phyloP scores from a whole-genome alignment of 345 rosid species.

The Reutealis trisperma region DNA sequence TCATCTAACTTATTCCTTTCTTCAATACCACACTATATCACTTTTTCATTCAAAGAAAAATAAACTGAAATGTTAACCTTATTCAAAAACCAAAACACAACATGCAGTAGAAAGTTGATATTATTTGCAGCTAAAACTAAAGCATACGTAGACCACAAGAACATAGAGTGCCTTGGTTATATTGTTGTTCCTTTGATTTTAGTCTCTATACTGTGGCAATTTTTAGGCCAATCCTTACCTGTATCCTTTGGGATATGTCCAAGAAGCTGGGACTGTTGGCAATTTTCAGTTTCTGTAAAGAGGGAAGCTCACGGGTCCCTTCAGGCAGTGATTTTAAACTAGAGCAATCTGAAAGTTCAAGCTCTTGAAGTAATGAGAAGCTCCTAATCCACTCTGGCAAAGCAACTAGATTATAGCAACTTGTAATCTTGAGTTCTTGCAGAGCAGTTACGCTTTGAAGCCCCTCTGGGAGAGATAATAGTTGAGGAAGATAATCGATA shows the following conservation, averaged over 20 bases:
- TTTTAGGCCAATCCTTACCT: not conserved
- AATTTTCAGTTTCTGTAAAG: slow-evolving; percentile 13
- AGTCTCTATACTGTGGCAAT: not conserved
- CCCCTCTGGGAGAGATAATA: slow-evolving; percentile 9
- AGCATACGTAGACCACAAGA: not conserved
- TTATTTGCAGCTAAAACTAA: not conserved
- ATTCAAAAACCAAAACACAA: too few species aligned
- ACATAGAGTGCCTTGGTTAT: not conserved
- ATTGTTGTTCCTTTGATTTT: not conserved
- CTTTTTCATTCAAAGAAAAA: too few species aligned
- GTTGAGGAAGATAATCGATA: slow-evolving; percentile 17
- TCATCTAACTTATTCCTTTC: too few species aligned
- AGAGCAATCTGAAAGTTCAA: slow-evolving; percentile 20
- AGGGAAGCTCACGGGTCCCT: not conserved
- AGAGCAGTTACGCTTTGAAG: slow-evolving; percentile 10
- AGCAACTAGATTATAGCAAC: slow-evolving; percentile 14
- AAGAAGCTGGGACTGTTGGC: not conserved
- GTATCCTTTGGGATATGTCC: not conserved
- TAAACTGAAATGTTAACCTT: too few species aligned
- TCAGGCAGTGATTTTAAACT: slow-evolving; percentile 2
- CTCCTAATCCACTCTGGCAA: slow-evolving; percentile 14
- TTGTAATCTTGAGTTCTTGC: slow-evolving; percentile 11
- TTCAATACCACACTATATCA: too few species aligned
- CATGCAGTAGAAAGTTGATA: not conserved
- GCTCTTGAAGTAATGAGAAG: slow-evolving; percentile 16